Percentiles rank a stretch among this genome's conserved stretches.
phyloP scores from a whole-genome alignment of 1,139 yeast species.

The Petasospora rhodanensis region DNA sequence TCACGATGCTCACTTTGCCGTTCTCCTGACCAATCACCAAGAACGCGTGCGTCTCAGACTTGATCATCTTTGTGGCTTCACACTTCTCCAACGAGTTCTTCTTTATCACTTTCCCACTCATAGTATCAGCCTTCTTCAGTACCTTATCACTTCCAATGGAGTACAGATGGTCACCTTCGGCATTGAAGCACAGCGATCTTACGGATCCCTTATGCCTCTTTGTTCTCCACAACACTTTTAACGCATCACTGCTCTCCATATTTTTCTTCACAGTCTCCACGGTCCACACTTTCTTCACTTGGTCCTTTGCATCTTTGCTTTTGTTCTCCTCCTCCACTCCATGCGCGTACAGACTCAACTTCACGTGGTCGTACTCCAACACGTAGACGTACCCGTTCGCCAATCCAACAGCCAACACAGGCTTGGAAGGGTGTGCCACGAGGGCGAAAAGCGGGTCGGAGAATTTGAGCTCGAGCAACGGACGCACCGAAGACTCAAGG shows the following conservation, averaged over 20 bases:
- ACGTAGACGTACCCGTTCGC: slow-evolving; percentile 75
- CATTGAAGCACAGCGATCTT: slow-evolving; percentile 61
- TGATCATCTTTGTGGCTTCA: slow-evolving; percentile 53
- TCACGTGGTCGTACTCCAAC: slow-evolving; percentile 47
- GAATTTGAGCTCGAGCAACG: slow-evolving; percentile 48
- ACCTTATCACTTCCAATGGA: slow-evolving; percentile 80
- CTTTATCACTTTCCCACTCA: slow-evolving; percentile 70
- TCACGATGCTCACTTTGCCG: slow-evolving; percentile 62
- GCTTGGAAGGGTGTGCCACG: slow-evolving; percentile 76
- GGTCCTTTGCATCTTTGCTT: slow-evolving; percentile 30
- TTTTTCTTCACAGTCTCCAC: slow-evolving; percentile 32
- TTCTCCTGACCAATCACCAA: slow-evolving; percentile 75
- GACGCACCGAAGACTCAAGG: slow-evolving; percentile 26
- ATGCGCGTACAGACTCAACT: slow-evolving; percentile 35
- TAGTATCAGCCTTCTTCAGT: slow-evolving; percentile 67
- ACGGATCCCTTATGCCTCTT: slow-evolving; percentile 90
- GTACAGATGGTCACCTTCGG: slow-evolving; percentile 43
- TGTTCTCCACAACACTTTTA: slow-evolving; percentile 65
- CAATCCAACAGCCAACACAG: slow-evolving; percentile 63
- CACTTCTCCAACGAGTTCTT: slow-evolving; percentile 39
- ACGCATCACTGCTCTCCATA: slow-evolving; percentile 20
- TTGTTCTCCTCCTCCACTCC: slow-evolving; percentile 22
- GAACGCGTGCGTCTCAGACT: slow-evolving; percentile 60
- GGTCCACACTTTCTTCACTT: slow-evolving; percentile 46
- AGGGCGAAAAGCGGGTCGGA: slow-evolving; percentile 66